Evolutionary conservation across 306 rosid genomes (phyloP).

Genomic region (Argentina anserina): DNA sequence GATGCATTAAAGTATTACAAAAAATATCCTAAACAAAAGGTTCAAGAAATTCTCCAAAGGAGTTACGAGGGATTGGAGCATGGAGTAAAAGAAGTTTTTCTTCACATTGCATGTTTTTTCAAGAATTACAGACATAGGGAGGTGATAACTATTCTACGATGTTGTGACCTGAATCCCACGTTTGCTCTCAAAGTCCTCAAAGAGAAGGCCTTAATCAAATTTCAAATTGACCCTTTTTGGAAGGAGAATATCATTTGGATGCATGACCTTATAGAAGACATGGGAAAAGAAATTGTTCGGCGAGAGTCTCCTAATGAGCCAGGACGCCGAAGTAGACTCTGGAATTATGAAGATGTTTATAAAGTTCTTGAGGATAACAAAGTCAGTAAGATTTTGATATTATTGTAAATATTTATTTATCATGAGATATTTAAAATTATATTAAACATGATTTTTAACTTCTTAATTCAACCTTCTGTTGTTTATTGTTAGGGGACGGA

Average conservation of each 20-base stretch:
- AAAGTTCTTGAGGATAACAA: background rate
- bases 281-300: constrained; percentile 34
- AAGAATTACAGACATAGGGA: constrained; percentile 3
- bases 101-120: constrained; percentile 41
- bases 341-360: constrained; percentile 26
- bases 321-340: constrained; percentile 24
- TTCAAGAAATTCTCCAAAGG: constrained; percentile 29
- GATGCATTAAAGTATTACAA: constrained; percentile 29
- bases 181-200: background rate
- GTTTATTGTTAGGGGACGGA: background rate
- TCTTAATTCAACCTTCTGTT: background rate
- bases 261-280: constrained; percentile 43
- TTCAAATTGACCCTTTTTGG: background rate
- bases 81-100: constrained; percentile 19
- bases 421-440: too few relatives aligned
- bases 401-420: too few relatives aligned
- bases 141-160: constrained; percentile 30
- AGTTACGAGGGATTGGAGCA: constrained; percentile 34
- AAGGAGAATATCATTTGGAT: constrained; percentile 12
- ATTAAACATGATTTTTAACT: too few relatives aligned
- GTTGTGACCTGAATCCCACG: constrained; percentile 21
- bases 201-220: constrained; percentile 10
- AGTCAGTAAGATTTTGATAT: background rate
- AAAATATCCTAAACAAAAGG: constrained; percentile 24
- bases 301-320: constrained; percentile 11